Base-by-base conservation (phyloP, 768 basidiomycete genomes). In the Boletus rex-veris region DNA sequence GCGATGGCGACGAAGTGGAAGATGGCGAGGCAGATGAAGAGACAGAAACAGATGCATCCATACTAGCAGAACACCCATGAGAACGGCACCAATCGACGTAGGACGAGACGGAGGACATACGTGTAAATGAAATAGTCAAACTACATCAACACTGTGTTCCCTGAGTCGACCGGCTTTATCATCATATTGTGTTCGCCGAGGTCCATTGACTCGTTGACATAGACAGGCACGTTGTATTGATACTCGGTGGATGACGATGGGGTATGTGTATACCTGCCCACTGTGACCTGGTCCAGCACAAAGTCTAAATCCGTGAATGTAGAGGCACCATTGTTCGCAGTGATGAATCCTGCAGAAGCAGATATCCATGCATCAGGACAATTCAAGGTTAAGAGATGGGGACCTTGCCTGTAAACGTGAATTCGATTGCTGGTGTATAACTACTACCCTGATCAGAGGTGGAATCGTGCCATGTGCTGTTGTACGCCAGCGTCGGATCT, bases 381-480 rank as follows among this genome's bases (percentile, higher is more conserved):
- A 46, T 3, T 38, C 37, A 18, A 18, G 6, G n/a, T 18, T 16
- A 4, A 4, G n/a, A n/a, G n/a, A n/a, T n/a, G n/a, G n/a, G n/a
- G n/a, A n/a, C n/a, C n/a, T n/a, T n/a, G n/a, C 21, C 63, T 35
- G 37, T 50, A 5, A 58, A 64, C 5, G 41, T 45, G 12, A 64
- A 45, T 2, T 55, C 11, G 14, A 64, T 36, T 4, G 12, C 14
- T 38, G 26, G 54, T 10, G 8, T 16, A 39, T n/a, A n/a, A n/a
- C n/a, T n/a, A n/a, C n/a, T n/a, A n/a, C n/a, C n/a, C n/a, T n/a
- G n/a, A n/a, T n/a, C n/a, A n/a, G n/a, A n/a, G n/a, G n/a, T n/a
- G n/a, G n/a, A 8, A 14, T 58, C 62, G n/a, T 64, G 63, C 63
- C 63, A 64, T 39, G 63, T 64, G 4, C 28, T 49, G 8, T 58